These are phyloP conservation scores for Cladorrhinum sp. DNA, from an alignment of 2,329 filamentous ascomycete species.

Conservation along the genomic window DNA sequence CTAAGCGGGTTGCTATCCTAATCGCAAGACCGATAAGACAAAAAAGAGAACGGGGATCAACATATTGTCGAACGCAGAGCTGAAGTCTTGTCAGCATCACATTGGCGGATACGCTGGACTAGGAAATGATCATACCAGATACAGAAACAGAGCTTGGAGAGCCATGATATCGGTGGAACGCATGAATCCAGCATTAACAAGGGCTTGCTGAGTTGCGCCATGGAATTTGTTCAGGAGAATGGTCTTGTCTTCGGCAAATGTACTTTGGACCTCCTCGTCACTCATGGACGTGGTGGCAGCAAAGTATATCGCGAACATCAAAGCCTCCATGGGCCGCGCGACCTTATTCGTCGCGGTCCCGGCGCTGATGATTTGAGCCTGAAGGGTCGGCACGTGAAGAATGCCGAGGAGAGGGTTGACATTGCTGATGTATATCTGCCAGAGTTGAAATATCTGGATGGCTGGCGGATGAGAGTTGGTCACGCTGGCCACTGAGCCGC, in stretches of 20 bases:
- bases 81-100: slow-evolving; percentile 29
- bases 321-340: slow-evolving; percentile 56
- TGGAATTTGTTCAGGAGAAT: slow-evolving; percentile 53
- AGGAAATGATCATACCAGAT: slow-evolving; percentile 49
- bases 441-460: slow-evolving; percentile 61
- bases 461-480: slow-evolving; percentile 50
- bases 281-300: slow-evolving; percentile 57
- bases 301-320: slow-evolving; percentile 66
- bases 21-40: slow-evolving; percentile 64
- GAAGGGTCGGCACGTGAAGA: slow-evolving; percentile 63
- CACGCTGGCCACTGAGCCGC: slow-evolving; percentile 42
- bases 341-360: slow-evolving; percentile 53
- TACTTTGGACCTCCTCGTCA: slow-evolving; percentile 49
- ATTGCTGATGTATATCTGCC: slow-evolving; percentile 68
- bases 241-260: slow-evolving; percentile 52
- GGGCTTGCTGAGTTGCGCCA: slow-evolving; percentile 58
- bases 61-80: slow-evolving; percentile 55
- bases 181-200: slow-evolving; percentile 66
- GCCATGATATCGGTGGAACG: slow-evolving; percentile 61
- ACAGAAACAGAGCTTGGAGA: slow-evolving; percentile 65
- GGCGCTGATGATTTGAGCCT: slow-evolving; percentile 62
- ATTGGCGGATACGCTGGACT: not conserved
- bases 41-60: slow-evolving; percentile 59
- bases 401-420: slow-evolving; percentile 68
- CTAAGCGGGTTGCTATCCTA: slow-evolving; percentile 65